phyloP scores from a whole-genome alignment of 176 grass and related monocot genomes.

The maize (Zea mays) region Zm-B73-REFERENCE-NAM-5.0 NC_050105.1:127621501-127622000 shows the following conservation, averaged over 20 bases:
- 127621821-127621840: slow-evolving; percentile 43
- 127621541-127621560: slow-evolving; percentile 44
- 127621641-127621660: slow-evolving; percentile 78
- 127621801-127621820: slow-evolving; percentile 22
- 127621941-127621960: slow-evolving; percentile 45
- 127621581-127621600: slow-evolving; percentile 64
- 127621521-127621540: slow-evolving; percentile 70
- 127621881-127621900: slow-evolving; percentile 61
- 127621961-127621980: slow-evolving; percentile 3
- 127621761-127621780: slow-evolving; percentile 87
- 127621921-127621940: slow-evolving; percentile 59
- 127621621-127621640: slow-evolving; percentile 43
- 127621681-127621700: slow-evolving; percentile 82
- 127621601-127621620: slow-evolving; percentile 40
- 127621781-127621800: slow-evolving; percentile 43
- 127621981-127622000: background rate
- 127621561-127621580: slow-evolving; percentile 39
- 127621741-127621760: slow-evolving; percentile 70
- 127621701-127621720: slow-evolving; percentile 73
- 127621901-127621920: slow-evolving; percentile 62
- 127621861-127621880: slow-evolving; percentile 65
- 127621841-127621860: slow-evolving; percentile 47
- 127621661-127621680: slow-evolving; percentile 61
- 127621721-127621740: slow-evolving; percentile 66
- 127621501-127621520: slow-evolving; percentile 82